phyloP scores from a whole-genome alignment of 2,329 filamentous ascomycete genomes.

The Calonectria honghensis region DNA sequence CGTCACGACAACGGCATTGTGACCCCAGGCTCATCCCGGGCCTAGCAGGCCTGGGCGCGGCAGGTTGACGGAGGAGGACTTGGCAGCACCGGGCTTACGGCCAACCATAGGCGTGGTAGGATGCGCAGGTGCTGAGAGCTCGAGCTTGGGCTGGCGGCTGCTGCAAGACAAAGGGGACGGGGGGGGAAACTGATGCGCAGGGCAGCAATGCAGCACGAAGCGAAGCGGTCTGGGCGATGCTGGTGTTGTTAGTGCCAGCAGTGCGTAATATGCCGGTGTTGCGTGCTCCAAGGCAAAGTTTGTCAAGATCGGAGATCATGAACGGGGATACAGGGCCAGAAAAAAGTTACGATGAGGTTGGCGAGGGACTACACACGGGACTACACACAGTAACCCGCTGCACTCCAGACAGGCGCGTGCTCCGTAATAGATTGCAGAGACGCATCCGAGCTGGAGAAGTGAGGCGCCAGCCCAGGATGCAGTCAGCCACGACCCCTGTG shows the following conservation, averaged over 20 bases:
- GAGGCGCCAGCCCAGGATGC: slow-evolving; percentile 24
- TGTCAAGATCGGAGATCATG: slow-evolving; percentile 49
- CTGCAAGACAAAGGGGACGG: slow-evolving; percentile 12
- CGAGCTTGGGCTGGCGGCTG: neutral
- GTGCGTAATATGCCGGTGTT: neutral
- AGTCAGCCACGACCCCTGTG: neutral
- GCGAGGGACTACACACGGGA: neutral
- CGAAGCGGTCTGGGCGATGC: neutral
- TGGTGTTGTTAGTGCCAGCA: neutral
- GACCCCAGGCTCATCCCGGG: slow-evolving; percentile 26
- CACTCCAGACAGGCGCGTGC: neutral
- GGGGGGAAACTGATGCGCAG: neutral
- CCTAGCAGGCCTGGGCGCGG: slow-evolving; percentile 24
- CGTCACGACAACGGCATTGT: slow-evolving; percentile 54
- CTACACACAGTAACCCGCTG: neutral
- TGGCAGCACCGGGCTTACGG: slow-evolving; percentile 10
- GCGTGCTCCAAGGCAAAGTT: neutral
- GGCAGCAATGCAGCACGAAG: slow-evolving; percentile 9
- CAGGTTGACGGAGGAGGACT: slow-evolving; percentile 11
- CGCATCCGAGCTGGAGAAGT: slow-evolving; percentile 19
- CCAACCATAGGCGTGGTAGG: neutral
- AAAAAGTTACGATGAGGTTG: slow-evolving; percentile 8
- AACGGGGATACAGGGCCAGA: slow-evolving; percentile 44
- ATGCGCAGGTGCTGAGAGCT: neutral
- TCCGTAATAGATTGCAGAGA: slow-evolving; percentile 14